Evolutionary conservation across 305 asterid genomes (phyloP), one percentile per base, ranked within the genome.

Genomic region (Caryopteris hybrid): DNA sequence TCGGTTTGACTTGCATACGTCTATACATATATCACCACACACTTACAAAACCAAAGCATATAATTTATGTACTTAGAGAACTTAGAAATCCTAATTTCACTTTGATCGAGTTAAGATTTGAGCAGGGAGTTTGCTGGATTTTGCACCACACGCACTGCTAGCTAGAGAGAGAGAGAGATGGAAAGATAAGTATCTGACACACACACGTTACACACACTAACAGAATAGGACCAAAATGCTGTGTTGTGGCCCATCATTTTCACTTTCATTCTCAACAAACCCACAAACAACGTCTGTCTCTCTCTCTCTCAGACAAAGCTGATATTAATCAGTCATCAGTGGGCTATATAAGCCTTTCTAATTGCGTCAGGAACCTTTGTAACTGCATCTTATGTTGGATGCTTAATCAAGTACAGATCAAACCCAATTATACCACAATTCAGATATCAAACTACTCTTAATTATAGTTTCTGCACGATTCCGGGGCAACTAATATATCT

Each of bases 161-260:
- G n/a, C n/a, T n/a, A n/a, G n/a, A n/a, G n/a, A n/a, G n/a, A 25
- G 4, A 25, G 2, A 25, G 4, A 25, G 31, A 25, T 25, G 31
- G 31, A 36, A 42, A 63, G 14, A 34, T 43, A n/a, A 57, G 66
- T 45, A 43, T 68, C 73, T 68, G 73, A 68, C 73, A 57, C 39
- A 27, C 65, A 55, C 66, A 68, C 66, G 46, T 42, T 67, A 67
- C 2, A 42, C 56, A 67, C 64, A 38, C 51, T 42, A 25, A 25
- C 31, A 25, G 31, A 53, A 27, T 55, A 41, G n/a, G 22, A 55
- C 64, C 47, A 55, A 68, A 55, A 13, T 34, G 66, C 51, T 29
- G 58, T 20, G 43, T 7, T 68, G 73, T 58, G 66, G 73, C 43
- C 73, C 73, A 68, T 43, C 33, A 8, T n/a, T 31, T 34, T 56